Percentiles rank a stretch among this genome's conserved stretches.
phyloP scores from a whole-genome alignment of 768 basidiomycete genomes.

The Tephrocybe sp. region DNA sequence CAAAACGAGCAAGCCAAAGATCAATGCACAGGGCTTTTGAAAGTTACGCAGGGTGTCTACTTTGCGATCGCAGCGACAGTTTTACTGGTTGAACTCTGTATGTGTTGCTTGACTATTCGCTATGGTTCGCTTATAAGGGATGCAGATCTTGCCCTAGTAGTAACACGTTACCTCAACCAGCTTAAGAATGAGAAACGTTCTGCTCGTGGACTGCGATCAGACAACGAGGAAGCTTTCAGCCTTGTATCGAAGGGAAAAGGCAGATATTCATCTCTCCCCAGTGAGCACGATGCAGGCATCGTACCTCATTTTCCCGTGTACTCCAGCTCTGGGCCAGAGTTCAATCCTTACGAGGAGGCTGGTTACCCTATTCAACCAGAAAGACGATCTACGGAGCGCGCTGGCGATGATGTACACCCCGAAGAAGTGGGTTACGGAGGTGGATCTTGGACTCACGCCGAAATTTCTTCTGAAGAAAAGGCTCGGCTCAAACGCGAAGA shows the following conservation, averaged over 20 bases:
- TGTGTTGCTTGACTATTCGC: slow-evolving; percentile 25
- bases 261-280: slow-evolving; percentile 26
- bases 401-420: slow-evolving; percentile 13
- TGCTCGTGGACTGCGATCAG: slow-evolving; percentile 33
- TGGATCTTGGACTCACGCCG: slow-evolving; percentile 33
- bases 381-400: slow-evolving; percentile 3
- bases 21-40: slow-evolving; percentile 44
- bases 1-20: slow-evolving; percentile 35
- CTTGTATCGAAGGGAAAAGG: slow-evolving; percentile 25
- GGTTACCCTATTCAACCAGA: slow-evolving; percentile 12
- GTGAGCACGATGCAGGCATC: slow-evolving; percentile 9
- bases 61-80: slow-evolving; percentile 41
- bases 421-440: slow-evolving; percentile 34
- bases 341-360: slow-evolving; percentile 39
- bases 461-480: slow-evolving; percentile 33
- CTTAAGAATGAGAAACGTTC: slow-evolving; percentile 48
- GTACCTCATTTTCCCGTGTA: slow-evolving; percentile 2
- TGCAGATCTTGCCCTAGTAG: slow-evolving; percentile 51
- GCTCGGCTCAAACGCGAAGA: slow-evolving; percentile 20
- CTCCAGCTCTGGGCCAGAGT: slow-evolving; percentile 25
- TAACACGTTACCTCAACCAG: slow-evolving; percentile 52
- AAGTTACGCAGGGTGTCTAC: slow-evolving; percentile 43
- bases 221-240: slow-evolving; percentile 34
- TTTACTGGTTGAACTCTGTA: slow-evolving; percentile 56
- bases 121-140: too few species aligned